Percentiles rank a stretch among this genome's conserved stretches.
These are phyloP conservation scores for Mycena vitilis DNA, from an alignment of 768 basidiomycete species.

Conservation along the genomic window DNA sequence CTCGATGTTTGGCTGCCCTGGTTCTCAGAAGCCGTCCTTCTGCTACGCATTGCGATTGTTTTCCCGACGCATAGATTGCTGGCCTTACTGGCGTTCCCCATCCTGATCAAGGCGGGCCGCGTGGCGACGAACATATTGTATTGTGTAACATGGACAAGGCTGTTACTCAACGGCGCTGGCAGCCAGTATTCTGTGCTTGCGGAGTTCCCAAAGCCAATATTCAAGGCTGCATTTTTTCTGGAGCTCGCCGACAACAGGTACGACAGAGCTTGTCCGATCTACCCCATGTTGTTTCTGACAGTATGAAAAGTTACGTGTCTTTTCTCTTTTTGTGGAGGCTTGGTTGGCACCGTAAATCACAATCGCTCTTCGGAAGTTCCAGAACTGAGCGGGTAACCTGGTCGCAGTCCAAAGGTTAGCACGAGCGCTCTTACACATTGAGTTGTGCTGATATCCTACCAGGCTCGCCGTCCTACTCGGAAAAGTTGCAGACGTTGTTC, in stretches of 20 bases:
- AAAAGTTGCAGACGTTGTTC: background rate
- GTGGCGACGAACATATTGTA: conserved; percentile 2
- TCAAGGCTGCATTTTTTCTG: background rate
- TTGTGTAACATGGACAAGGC: conserved; percentile 3
- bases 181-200: conserved; percentile 3
- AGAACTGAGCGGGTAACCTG: background rate
- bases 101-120: background rate
- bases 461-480: background rate
- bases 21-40: conserved; percentile 9
- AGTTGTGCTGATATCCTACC: background rate
- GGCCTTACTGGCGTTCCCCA: conserved; percentile 7
- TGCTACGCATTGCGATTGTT: conserved; percentile 4
- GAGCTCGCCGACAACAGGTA: conserved; percentile 22
- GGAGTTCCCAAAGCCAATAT: background rate
- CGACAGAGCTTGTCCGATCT: too few species aligned
- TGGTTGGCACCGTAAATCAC: background rate
- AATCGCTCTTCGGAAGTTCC: background rate
- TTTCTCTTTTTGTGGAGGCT: conserved; percentile 19
- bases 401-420: background rate
- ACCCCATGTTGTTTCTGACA: background rate
- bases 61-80: background rate
- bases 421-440: background rate
- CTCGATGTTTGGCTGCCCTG: conserved; percentile 7
- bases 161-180: background rate
- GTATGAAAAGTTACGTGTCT: conserved; percentile 13